Conservation (phyloP, 805 yeast species). For the Yamadazyma olivae region DNA sequence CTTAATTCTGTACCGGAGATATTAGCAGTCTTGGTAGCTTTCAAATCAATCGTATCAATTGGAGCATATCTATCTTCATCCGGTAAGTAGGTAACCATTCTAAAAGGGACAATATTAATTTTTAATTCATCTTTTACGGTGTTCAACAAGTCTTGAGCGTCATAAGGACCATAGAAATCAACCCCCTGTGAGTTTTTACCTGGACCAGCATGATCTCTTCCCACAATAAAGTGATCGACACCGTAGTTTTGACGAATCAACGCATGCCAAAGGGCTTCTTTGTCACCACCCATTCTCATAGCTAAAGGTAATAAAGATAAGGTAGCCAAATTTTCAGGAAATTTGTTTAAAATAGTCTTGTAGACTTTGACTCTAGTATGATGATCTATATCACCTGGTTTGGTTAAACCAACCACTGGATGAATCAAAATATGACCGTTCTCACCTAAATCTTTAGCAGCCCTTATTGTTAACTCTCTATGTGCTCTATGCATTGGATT, state of each 20-base stretch:
- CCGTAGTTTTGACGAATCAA: slow-evolving; percentile 95
- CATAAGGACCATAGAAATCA: slow-evolving; percentile 96
- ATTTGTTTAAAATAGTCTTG: slow-evolving; percentile 86
- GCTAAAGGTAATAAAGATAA: slow-evolving; percentile 88
- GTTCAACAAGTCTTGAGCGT: slow-evolving; percentile 88
- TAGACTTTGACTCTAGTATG: slow-evolving; percentile 96
- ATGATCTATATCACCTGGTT: slow-evolving; percentile 97
- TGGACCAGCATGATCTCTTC: slow-evolving; percentile 98
- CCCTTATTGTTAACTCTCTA: slow-evolving; percentile 92
- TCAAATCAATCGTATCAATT: slow-evolving; percentile 81
- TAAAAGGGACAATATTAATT: slow-evolving; percentile 90
- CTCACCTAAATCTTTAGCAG: slow-evolving; percentile 89
- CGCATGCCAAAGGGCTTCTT: slow-evolving; percentile 98
- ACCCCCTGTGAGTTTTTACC: slow-evolving; percentile 84
- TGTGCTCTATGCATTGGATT: slow-evolving; percentile 99
- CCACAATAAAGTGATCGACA: slow-evolving; percentile 95
- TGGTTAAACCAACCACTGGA: slow-evolving; percentile 95
- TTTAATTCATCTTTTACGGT: slow-evolving; percentile 66
- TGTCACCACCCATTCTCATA: slow-evolving; percentile 99
- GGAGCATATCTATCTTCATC: slow-evolving; percentile 95
- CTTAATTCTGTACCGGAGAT: slow-evolving; percentile 95
- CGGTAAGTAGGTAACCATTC: slow-evolving; percentile 95
- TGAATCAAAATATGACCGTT: slow-evolving; percentile 76
- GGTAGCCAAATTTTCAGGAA: slow-evolving; percentile 92
- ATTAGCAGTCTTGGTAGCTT: slow-evolving; percentile 74